Base-by-base conservation (phyloP, 805 yeast genomes). In the Spathaspora arborariae region DNA sequence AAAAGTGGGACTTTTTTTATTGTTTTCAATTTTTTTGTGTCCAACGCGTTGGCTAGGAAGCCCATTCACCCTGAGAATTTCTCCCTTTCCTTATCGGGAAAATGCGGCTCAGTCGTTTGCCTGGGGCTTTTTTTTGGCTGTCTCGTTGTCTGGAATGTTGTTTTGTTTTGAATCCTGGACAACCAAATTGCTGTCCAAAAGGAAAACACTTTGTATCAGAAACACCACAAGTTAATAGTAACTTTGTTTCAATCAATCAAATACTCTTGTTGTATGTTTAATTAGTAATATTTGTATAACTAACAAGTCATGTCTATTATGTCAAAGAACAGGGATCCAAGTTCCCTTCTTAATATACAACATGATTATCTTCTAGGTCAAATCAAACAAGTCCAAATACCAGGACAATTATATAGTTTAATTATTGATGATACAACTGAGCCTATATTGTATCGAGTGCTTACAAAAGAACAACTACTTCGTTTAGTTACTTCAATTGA, bases 401-500 rank as follows among this genome's bases (percentile, higher is more conserved):
- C 63, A 1, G 69, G 67, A 1, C 58, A 57, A 30, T 61, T 70
- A 42, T 67, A 67, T 41, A 61, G 64, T 7, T 55, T 85, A 41
- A 75, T 85, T 6, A 62, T 85, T 22, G 92, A 85, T 59, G 78
- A 71, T 21, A 68, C 69, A 20, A 77, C 84, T 1, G 81, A 78
- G 48, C 55, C 65, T 3, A 56, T 80, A 5, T 59, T 84, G 34
- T 63, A 71, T 26, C 72, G 65, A 39, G 72, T 84, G 16, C 70
- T 85, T 16, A 60, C 70, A 20, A 73, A 71, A 41, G 76, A 70
- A 39, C 78, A 74, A 22, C 61, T 83, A 10, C 64, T 83, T 7
- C 64, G 78, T 34, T 59, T 78, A 41, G 87, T 81, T 6, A 77
- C 85, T 2, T 82, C 88, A 11, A 73, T 87, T 15, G 90, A 84